phyloP scores from a whole-genome alignment of 192 early-diverging fungal genomes.

The Linderina pennispora region DNA sequence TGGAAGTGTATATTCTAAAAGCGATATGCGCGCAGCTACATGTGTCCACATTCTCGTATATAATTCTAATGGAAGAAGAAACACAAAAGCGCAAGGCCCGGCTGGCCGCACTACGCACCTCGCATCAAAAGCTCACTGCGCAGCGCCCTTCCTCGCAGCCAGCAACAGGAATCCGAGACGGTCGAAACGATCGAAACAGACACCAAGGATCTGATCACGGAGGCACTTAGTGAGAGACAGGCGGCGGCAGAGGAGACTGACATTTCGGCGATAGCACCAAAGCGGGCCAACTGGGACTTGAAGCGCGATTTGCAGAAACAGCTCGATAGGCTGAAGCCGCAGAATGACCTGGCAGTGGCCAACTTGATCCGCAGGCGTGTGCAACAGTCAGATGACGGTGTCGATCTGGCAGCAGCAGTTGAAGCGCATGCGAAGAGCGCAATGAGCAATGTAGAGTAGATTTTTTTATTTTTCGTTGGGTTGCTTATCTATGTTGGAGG shows the following conservation, averaged over 20 bases:
- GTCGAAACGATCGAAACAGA: conserved; percentile 1
- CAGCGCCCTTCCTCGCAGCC: too few relatives aligned
- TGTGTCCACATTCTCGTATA: too few relatives aligned
- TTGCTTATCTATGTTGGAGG: too few relatives aligned
- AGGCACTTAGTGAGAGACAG: conserved; percentile 6
- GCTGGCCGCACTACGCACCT: conserved; percentile 55
- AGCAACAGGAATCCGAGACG: too few relatives aligned
- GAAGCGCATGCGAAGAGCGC: conserved; percentile 3
- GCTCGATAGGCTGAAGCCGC: conserved; percentile 62
- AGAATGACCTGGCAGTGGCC: conserved; percentile 64
- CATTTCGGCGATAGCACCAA: conserved; percentile 74
- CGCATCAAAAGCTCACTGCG: conserved; percentile 10
- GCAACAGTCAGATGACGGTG: conserved; percentile 9
- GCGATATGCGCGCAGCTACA: too few relatives aligned
- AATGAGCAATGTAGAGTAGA: not conserved
- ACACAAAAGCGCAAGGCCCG: conserved; percentile 61
- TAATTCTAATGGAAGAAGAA: conserved; percentile 56
- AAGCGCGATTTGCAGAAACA: conserved; percentile 80
- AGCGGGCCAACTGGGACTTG: conserved; percentile 86
- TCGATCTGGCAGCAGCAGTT: conserved; percentile 17
- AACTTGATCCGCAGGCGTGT: conserved; percentile 65
- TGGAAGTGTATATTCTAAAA: too few relatives aligned
- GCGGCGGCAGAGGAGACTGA: conserved; percentile 43
- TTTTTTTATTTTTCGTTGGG: not conserved
- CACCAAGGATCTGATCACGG: conserved; percentile 12